These are phyloP conservation scores for Colletotrichum phormii DNA, from an alignment of 2,329 filamentous ascomycete species.

Conservation along the genomic window DNA sequence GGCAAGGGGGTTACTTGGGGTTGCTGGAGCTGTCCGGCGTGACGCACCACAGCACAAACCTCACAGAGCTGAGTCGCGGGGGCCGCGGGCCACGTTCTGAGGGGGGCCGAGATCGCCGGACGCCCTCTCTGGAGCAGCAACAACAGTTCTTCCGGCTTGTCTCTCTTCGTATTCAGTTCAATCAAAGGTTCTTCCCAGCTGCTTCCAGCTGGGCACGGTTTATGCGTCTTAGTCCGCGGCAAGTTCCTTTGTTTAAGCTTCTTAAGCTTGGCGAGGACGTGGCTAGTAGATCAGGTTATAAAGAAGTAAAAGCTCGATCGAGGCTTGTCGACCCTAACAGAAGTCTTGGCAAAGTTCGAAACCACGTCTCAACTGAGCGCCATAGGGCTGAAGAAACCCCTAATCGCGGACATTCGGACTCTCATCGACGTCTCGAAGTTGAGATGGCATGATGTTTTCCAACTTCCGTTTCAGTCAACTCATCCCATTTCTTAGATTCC, in stretches of 20 bases:
- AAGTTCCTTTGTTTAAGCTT: too few species aligned
- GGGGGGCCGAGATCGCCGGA: neutral
- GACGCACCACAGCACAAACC: neutral
- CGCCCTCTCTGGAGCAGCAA: neutral
- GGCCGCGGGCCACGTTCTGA: slow-evolving; percentile 8
- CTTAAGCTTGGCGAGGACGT: too few species aligned
- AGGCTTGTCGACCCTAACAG: neutral
- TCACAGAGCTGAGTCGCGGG: neutral
- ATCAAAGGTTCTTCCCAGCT: neutral
- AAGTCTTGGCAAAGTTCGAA: slow-evolving; percentile 14
- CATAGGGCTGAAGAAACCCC: neutral
- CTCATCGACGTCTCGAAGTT: neutral
- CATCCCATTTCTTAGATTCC: neutral
- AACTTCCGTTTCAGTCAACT: neutral
- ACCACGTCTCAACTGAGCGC: neutral
- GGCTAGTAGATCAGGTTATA: too few species aligned
- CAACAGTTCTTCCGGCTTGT: neutral
- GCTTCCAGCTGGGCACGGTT: neutral
- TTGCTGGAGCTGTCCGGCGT: neutral
- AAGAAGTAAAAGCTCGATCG: too few species aligned
- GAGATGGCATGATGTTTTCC: neutral
- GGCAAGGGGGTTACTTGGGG: neutral
- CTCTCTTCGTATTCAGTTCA: too few species aligned
- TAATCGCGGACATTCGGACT: slow-evolving; percentile 6
- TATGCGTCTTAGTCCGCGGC: too few species aligned